phyloP scores from a whole-genome alignment of 2,329 filamentous ascomycete species.

The Calonectria pseudoreteaudii region DNA sequence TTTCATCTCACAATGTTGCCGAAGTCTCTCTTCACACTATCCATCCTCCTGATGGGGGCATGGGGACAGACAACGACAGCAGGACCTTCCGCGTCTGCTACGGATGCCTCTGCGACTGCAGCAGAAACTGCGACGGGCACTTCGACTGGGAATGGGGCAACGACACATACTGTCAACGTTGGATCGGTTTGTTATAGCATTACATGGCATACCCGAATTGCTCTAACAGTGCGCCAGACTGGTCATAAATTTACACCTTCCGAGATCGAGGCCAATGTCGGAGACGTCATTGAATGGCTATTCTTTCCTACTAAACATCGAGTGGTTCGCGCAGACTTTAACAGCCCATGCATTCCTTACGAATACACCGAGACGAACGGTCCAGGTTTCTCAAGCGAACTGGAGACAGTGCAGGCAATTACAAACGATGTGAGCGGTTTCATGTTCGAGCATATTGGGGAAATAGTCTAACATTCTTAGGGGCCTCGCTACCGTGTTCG shows the following conservation, averaged over 20 bases:
- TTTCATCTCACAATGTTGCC: conserved; percentile 33
- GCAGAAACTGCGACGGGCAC: conserved; percentile 32
- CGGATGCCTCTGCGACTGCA: conserved; percentile 28
- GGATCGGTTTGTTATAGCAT: conserved; percentile 37
- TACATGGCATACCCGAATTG: neutral
- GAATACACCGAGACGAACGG: conserved; percentile 62
- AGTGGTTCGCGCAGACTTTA: conserved; percentile 70
- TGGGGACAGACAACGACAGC: conserved; percentile 33
- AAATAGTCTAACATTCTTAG: conserved; percentile 39
- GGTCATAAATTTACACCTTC: conserved; percentile 49
- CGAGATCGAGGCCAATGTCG: conserved; percentile 51
- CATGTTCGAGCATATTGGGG: neutral
- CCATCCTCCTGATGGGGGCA: conserved; percentile 24
- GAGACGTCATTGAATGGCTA: conserved; percentile 66
- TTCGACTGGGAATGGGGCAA: conserved; percentile 26
- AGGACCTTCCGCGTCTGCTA: neutral
- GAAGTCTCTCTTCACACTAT: conserved; percentile 31
- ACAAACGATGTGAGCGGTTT: conserved; percentile 55
- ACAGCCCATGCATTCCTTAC: conserved; percentile 73
- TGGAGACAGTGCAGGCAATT: conserved; percentile 58
- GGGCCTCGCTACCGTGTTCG: conserved; percentile 55
- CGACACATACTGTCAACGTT: conserved; percentile 42
- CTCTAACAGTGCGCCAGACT: conserved; percentile 27
- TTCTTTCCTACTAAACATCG: conserved; percentile 75
- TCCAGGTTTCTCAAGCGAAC: conserved; percentile 66